Conservation (phyloP, 1,284 basidiomycete genomes). For the Puccinia brachypodii region DNA sequence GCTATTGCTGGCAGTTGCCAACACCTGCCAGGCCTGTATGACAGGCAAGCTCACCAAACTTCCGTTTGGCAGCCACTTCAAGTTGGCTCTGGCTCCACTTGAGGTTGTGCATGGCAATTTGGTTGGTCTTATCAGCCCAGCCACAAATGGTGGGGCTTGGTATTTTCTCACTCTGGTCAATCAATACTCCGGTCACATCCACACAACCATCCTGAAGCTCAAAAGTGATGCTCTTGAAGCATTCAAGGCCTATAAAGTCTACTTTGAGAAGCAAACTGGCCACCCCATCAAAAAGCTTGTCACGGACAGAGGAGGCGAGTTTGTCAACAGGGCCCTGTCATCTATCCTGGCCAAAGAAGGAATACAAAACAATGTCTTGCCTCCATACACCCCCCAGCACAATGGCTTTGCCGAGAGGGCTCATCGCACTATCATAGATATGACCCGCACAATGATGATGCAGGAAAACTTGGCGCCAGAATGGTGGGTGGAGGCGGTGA, state of each 20-base stretch:
- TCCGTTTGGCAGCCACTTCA: neutral
- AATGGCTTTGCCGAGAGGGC: neutral
- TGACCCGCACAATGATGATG: neutral
- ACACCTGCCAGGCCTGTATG: neutral
- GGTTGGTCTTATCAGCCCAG: neutral
- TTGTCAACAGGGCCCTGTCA: neutral
- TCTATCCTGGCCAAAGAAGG: too few relatives aligned
- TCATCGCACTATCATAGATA: neutral
- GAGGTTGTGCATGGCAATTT: neutral
- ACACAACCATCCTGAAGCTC: neutral
- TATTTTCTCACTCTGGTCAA: slow-evolving; percentile 1
- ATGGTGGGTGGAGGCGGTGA: neutral
- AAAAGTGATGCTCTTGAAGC: neutral
- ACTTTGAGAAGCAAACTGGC: neutral
- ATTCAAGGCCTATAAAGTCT: neutral
- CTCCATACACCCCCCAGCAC: slow-evolving; percentile 14
- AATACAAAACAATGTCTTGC: neutral
- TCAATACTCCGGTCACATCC: neutral
- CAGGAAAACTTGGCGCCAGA: neutral
- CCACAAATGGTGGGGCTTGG: neutral
- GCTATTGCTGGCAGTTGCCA: too few relatives aligned
- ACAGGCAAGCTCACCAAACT: neutral
- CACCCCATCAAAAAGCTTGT: neutral
- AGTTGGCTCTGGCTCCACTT: neutral
- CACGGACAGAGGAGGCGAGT: neutral